Evolutionary conservation across 257 asterid genomes (phyloP), one percentile per base, ranked within the genome.

Genomic region (Cordia subcordata): DNA sequence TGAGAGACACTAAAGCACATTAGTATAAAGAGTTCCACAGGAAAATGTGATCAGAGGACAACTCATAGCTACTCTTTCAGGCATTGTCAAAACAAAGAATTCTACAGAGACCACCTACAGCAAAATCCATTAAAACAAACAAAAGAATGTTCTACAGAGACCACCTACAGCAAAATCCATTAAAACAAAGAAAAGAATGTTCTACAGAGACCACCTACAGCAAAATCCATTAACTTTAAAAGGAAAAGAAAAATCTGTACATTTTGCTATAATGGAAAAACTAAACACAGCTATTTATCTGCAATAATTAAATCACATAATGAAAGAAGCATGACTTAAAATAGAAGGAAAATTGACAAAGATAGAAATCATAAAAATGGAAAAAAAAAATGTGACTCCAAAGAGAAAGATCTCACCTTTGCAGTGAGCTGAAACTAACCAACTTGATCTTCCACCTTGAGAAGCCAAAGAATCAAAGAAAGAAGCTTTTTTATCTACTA

Each of bases 381-480:
- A 18, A 4, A 46, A 45, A n/a, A 65, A 12, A 15, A 20, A 42
- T 1, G 58, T 42, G n/a, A 19, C 11, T 21, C 58, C 50, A 40
- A 54, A 61, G 70, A 73, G 62, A 82, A 67, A 75, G 69, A 17
- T 21, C 60, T 55, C 40, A 81, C 87, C 90, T 72, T 59, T 35
- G 65, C 15, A 74, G 68, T 67, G 83, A 80, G 82, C 79, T 75
- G 78, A 61, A 73, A 52, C 69, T 63, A 81, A 50, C 84, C 84
- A 73, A 72, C 84, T 67, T 63, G 87, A 82, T 81, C 85, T 75
- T 83, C 91, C 68, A 72, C 87, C 71, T 70, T 40, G 68, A 81
- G 72, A 79, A 75, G 70, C 79, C 80, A 78, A 70, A 75, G 61
- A 69, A 75, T 75, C 72, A 66, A 62, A 63, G 66, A 70, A 75